Conservation (phyloP, 331 rosid species). For the Pyracantha coccinea region DNA sequence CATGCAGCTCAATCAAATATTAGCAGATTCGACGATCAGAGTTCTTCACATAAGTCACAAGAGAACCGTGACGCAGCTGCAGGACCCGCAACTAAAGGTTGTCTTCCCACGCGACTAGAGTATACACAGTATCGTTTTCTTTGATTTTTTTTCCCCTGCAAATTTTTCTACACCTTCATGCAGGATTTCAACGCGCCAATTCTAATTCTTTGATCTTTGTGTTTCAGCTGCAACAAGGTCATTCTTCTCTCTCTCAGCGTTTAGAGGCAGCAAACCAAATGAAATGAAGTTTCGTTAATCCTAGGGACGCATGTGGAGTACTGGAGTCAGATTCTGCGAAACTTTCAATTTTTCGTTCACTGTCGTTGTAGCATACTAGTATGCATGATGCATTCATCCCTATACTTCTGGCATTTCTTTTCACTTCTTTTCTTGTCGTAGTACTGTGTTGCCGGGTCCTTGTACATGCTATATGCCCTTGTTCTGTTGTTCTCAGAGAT, state of each 20-base stretch:
- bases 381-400: not conserved
- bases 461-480: slow-evolving; percentile 16
- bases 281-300: slow-evolving; percentile 41
- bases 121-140: not conserved
- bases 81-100: slow-evolving; percentile 65
- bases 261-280: slow-evolving; percentile 74
- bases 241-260: slow-evolving; percentile 98
- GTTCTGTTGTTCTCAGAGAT: slow-evolving; percentile 4
- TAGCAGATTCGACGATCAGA: slow-evolving; percentile 45
- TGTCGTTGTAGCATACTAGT: too few species aligned
- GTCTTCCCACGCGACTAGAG: slow-evolving; percentile 19
- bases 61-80: slow-evolving; percentile 46
- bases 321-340: not conserved
- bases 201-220: slow-evolving; percentile 12
- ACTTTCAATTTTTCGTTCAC: slow-evolving; percentile 7
- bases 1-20: slow-evolving; percentile 42
- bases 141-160: not conserved
- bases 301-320: slow-evolving; percentile 10
- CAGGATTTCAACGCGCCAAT: too few species aligned
- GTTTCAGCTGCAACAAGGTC: slow-evolving; percentile 72
- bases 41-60: slow-evolving; percentile 48
- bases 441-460: slow-evolving; percentile 3
- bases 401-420: slow-evolving; percentile 1
- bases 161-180: too few species aligned
- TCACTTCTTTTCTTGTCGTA: not conserved